Evolutionary conservation across 495 filamentous ascomycete species (phyloP), one percentile per base, ranked within the genome.

Genomic region (Sporormia fimetaria): DNA sequence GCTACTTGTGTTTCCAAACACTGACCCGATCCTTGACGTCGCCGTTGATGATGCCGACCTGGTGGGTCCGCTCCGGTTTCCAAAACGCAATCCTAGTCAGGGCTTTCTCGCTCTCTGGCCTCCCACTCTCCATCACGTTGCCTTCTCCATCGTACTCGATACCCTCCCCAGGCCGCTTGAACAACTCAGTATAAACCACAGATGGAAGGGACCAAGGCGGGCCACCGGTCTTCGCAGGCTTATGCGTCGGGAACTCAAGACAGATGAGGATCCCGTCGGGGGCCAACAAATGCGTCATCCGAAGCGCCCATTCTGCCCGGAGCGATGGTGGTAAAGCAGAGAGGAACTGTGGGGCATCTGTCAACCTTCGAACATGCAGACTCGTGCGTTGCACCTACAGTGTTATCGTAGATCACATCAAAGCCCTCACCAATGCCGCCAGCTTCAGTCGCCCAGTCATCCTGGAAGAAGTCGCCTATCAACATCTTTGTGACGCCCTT

Each of bases 381-480:
- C 35, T 29, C 18, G 0, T 16, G 23, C 12, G 9, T 4, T 16
- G 10, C 27, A 56, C 74, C 49, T 66, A 85, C 83, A 20, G 81
- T 86, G 56, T 87, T 87, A 58, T 90, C 84, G 64, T 85, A 90
- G 26, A 88, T 75, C 18, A 90, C 54, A 63, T 92, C 82, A 62
- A 86, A 87, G 9, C 59, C 66, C 42, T 67, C 65, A 11, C 62
- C 60, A n/a, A 60, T 47, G 3, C 68, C 56, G 14, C 67, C 60
- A 32, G 16, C 16, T 11, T 57, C 50, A 28, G 65, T 45, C 42
- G 68, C 41, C 71, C 79, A 86, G 9, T 65, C 71, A 47, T 78
- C 66, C 35, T 64, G 62, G 44, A 88, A 92, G 60, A 87, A 92
- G 52, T 88, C 78, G 6, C 76, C 82, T 11, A 60, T 40, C 5